Base-by-base conservation (phyloP, 169 alveolate genomes). In the Theileria orientalis region DNA sequence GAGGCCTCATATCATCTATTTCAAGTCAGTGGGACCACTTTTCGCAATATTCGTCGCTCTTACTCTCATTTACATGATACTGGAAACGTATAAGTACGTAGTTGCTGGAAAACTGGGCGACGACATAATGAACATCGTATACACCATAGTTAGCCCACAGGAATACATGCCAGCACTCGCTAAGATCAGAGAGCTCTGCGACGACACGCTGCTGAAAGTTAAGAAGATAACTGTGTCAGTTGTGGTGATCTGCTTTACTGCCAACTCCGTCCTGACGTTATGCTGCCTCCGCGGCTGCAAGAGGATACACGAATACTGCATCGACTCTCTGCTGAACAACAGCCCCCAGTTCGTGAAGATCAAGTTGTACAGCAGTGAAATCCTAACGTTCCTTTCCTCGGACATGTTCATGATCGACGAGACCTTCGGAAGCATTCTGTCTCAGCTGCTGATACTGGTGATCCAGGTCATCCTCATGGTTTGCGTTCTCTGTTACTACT, bases 321-420 rank as follows among this genome's bases (percentile, higher is more conserved):
- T 76, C 52, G 67, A 67, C 47, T 76, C 85, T 3, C 11, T 76
- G 7, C 49, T 76, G 32, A 37, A 51, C 13, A 74, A 40, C 37
- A 3, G 49, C 23, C 3, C 67, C 19, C 13, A 35, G 3, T 51
- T 35, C 7, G 5, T 30, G 1, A 35, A 44, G 64, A 16, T 56
- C 0, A 66, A 76, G 41, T 32, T n/a, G 8, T 46, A 40, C 33
- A 40, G 64, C 66, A 66, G 76, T 25, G 61, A 32, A 29, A 51
- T 69, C 16, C 21, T 76, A 13, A 76, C 85, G 19, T 76, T 76
- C 21, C 51, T 76, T 7, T 41, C 79, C 0, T 76, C 85, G 2
- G 85, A 76, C 67, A 69, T 76, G 16, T 68, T 52, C 40, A 62
- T 61, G 47, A 69, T 76, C 11, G 85, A 76, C 32, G 85, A 76